A percentile compares a stretch with the other conserved stretches of the same genome.
phyloP scores from a whole-genome alignment of 352 stramenopile genomes.

The Globisporangium lucens region DNA sequence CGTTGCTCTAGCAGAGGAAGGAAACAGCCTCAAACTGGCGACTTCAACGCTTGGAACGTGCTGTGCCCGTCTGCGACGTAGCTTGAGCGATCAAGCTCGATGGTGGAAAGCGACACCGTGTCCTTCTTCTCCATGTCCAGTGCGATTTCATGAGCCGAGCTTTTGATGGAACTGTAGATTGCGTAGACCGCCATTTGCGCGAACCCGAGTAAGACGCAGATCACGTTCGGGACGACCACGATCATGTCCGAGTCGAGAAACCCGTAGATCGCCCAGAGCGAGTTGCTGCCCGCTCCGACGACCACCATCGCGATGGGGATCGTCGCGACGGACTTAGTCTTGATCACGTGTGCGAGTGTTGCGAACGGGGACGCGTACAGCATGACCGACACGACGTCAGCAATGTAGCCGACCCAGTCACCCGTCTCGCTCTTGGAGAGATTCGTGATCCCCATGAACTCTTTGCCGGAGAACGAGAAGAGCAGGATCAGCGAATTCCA shows the following conservation, averaged over 20 bases:
- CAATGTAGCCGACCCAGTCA: conserved; percentile 28
- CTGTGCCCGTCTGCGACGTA: too few species aligned
- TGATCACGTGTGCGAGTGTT: conserved; percentile 34
- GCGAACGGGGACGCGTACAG: conserved; percentile 36
- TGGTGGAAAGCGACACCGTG: too few species aligned
- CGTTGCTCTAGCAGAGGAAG: too few species aligned
- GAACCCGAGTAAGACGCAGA: conserved; percentile 14
- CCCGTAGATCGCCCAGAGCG: conserved; percentile 31
- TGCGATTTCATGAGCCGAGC: too few species aligned
- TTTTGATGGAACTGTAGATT: conserved; percentile 7
- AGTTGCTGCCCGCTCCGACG: conserved; percentile 19
- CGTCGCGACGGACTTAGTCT: conserved; percentile 23
- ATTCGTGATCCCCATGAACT: conserved; percentile 24
- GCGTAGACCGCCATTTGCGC: conserved; percentile 17
- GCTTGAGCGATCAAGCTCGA: too few species aligned
- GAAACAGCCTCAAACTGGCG: too few species aligned
- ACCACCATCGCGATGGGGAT: conserved; percentile 29
- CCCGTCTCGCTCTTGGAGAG: conserved; percentile 30
- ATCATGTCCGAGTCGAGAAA: conserved; percentile 23
- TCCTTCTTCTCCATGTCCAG: too few species aligned
- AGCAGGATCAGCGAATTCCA: conserved; percentile 7
- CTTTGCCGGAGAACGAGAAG: conserved; percentile 12
- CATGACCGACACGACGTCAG: conserved; percentile 9
- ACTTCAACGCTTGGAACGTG: too few species aligned
- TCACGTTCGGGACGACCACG: conserved; percentile 12